Evolutionary conservation across 768 basidiomycete species (phyloP).

Genomic region (Mycena belliarum): DNA sequence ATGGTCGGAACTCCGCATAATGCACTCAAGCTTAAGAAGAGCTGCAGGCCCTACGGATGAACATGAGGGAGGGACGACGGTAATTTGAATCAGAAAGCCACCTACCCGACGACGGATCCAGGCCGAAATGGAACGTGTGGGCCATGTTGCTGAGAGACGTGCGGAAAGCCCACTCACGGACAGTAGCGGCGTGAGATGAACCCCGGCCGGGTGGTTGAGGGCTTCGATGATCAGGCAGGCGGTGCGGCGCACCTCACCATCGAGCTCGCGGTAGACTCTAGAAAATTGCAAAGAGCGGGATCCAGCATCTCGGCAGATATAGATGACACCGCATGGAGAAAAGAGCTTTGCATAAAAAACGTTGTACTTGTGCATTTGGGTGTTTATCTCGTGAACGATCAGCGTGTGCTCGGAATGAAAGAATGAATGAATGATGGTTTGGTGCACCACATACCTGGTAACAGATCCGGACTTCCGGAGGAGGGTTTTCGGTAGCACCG

Average conservation of each 20-base stretch:
- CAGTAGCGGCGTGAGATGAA: background rate
- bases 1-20: background rate
- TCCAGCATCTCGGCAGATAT: background rate
- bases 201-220: background rate
- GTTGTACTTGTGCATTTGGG: background rate
- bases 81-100: background rate
- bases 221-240: background rate
- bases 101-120: slow-evolving; percentile 1
- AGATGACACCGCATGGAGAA: background rate
- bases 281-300: background rate
- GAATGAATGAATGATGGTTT: too few species aligned
- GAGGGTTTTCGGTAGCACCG: background rate
- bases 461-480: background rate
- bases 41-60: background rate
- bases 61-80: background rate
- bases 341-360: background rate
- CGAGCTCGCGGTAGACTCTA: background rate
- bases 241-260: background rate
- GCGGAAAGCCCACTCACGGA: background rate
- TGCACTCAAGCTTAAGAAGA: background rate
- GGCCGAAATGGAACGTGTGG: background rate
- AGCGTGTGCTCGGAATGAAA: too few species aligned
- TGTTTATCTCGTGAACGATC: background rate
- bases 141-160: too few species aligned
- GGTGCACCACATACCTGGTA: slow-evolving; percentile 1